A percentile compares a stretch with the other conserved stretches of the same genome.
phyloP scores from a whole-genome alignment of 1,139 yeast genomes.

The Magnusiomyces suaveolens region DNA sequence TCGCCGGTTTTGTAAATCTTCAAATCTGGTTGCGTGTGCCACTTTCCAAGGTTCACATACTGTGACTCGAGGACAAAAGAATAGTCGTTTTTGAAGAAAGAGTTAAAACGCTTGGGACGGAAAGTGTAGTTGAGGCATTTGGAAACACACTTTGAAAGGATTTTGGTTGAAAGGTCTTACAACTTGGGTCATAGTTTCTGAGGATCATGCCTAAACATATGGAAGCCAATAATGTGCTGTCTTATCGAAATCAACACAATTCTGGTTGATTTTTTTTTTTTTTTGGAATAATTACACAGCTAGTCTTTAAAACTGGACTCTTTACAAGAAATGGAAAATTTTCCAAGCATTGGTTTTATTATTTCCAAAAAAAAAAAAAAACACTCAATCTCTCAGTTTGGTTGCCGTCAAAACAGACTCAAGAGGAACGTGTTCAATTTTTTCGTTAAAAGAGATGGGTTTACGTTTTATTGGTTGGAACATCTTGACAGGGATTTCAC shows the following conservation, averaged over 20 bases:
- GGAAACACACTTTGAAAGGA: conserved; percentile 30
- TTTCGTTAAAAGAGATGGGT: no score
- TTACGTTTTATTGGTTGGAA: no score
- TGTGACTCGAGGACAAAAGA: conserved; percentile 86
- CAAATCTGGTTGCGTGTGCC: conserved; percentile 67
- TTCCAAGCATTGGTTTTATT: conserved; percentile 42
- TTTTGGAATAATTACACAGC: conserved; percentile 35
- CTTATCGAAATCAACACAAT: conserved; percentile 17
- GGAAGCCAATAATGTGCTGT: conserved; percentile 66
- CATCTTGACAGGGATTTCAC: no score
- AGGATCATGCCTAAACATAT: conserved; percentile 55
- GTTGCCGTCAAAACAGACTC: background rate
- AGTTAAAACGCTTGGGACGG: conserved; percentile 69
- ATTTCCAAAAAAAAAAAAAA: background rate
- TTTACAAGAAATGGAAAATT: conserved; percentile 88
- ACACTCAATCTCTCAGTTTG: background rate
- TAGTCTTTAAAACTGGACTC: conserved; percentile 73
- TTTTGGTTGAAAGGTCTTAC: conserved; percentile 31
- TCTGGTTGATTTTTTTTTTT: conserved; percentile 32
- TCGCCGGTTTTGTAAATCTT: conserved; percentile 88
- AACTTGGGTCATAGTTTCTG: conserved; percentile 52
- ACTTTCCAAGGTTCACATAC: conserved; percentile 72
- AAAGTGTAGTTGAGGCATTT: conserved; percentile 68
- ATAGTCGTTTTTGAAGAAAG: conserved; percentile 48
- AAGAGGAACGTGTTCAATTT: background rate